Base-by-base conservation (phyloP, 1,284 basidiomycete genomes). In the Chalciporus piperatoides region DNA sequence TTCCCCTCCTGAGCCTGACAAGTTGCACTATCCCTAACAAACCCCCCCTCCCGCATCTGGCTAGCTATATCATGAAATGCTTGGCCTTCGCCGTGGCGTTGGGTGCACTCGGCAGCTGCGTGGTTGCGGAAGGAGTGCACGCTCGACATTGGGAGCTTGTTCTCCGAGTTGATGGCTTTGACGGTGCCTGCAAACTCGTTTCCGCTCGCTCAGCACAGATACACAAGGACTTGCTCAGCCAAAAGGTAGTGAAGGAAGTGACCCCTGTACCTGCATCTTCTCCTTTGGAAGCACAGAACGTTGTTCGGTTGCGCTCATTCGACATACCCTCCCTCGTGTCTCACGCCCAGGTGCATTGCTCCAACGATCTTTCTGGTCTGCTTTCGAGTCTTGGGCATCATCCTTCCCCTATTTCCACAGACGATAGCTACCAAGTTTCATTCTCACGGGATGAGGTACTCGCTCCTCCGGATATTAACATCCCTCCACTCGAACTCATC, bases 401-500 rank as follows among this genome's bases (percentile, higher is more conserved):
- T 23, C 10, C 12, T n/a, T n/a, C 39, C 21, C 41, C 37, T 12
- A 9, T 27, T 19, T 21, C 7, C 12, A 17, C 12, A 25, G 25
- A 25, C 17, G 27, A 42, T 12, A 19, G 27, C 15, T 25, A 35
- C 25, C 61, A 66, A 24, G 35, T 41, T 9, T 43, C 44, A 7
- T 49, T 66, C 7, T 52, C 49, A 9, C 36, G n/a, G 23, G 42
- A 49, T 9, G 45, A 12, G 17, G 21, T n/a, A 27, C 6, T 4
- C 47, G 17, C 11, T 1, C 48, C 25, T 42, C 44, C n/a, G 38
- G 46, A 42, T 12, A 44, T 54, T 15, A 46, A 51, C 28, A 14
- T 68, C 2, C 80, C 80, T 2, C 71, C 72, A 3, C 66, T 90
- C 55, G 74, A 82, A 49, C 62, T 90, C 9, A 56, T 75, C 11